Percentiles rank a stretch among this genome's conserved stretches.
phyloP scores from a whole-genome alignment of 2,329 filamentous ascomycete genomes.

The Calcarisporium arbuscula region DNA sequence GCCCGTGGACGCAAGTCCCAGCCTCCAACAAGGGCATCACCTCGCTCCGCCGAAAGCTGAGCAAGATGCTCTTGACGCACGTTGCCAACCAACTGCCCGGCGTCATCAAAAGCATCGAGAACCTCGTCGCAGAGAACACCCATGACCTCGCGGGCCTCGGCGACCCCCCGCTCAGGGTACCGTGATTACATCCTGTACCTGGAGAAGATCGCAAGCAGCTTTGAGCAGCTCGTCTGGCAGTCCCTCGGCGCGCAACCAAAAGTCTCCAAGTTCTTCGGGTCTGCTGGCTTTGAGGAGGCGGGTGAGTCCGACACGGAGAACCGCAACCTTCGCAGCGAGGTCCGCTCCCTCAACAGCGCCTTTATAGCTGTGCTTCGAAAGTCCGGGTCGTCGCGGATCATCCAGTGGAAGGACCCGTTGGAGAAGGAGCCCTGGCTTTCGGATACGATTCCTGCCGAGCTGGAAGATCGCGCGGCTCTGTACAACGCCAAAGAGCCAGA shows the following conservation, averaged over 20 bases:
- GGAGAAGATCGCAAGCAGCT: not conserved
- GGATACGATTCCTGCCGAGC: not conserved
- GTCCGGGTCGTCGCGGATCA: not conserved
- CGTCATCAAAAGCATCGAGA: slow-evolving; percentile 7
- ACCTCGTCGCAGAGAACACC: not conserved
- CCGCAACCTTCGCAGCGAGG: not conserved
- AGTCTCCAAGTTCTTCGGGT: slow-evolving; percentile 1
- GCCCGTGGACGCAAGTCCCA: too few relatives aligned
- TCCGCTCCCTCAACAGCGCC: not conserved
- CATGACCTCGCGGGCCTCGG: not conserved
- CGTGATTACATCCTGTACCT: not conserved
- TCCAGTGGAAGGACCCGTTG: not conserved
- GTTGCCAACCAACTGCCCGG: slow-evolving; percentile 6
- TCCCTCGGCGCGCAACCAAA: not conserved
- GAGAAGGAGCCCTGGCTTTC: not conserved
- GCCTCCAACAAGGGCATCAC: too few relatives aligned
- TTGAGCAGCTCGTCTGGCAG: not conserved
- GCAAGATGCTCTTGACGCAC: slow-evolving; percentile 7
- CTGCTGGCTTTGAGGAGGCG: too few relatives aligned
- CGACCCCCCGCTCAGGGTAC: not conserved
- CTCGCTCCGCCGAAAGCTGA: slow-evolving; percentile 9
- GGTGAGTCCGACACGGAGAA: too few relatives aligned
- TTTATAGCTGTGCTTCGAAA: not conserved
- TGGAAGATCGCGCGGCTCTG: not conserved
- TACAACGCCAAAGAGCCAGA: too few relatives aligned